Evolutionary conservation across 805 yeast species (phyloP).

Genomic region (Saccharomycopsis sp.): DNA sequence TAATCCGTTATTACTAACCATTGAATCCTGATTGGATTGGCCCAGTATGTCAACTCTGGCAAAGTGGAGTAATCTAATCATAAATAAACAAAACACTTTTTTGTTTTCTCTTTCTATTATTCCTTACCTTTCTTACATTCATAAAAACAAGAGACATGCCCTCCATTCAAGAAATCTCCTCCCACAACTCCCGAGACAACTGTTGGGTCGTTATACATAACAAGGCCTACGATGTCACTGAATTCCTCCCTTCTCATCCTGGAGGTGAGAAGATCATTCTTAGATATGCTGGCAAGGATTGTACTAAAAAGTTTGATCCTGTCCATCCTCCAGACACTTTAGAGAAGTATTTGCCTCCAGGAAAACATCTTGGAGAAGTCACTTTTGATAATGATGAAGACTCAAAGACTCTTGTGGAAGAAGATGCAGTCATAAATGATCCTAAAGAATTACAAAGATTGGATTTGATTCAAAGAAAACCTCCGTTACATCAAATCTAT

Average conservation of each 20-base stretch:
- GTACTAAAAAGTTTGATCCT: constrained; percentile 77
- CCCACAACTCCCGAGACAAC: constrained; percentile 63
- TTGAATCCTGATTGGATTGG: too few relatives aligned
- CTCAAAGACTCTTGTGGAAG: constrained; percentile 24
- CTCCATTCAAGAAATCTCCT: constrained; percentile 39
- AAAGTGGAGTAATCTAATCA: too few relatives aligned
- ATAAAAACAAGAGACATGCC: too few relatives aligned
- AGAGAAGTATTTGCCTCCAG: constrained; percentile 45
- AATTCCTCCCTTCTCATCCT: constrained; percentile 72
- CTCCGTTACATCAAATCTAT: constrained; percentile 58
- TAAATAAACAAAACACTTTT: too few relatives aligned
- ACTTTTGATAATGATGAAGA: constrained; percentile 27
- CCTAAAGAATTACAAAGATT: constrained; percentile 31
- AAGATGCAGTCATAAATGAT: constrained; percentile 21
- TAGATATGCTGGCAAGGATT: constrained; percentile 77
- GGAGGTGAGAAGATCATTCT: constrained; percentile 65
- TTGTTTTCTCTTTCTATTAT: too few relatives aligned
- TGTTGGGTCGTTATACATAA: constrained; percentile 75
- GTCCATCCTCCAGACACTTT: constrained; percentile 87
- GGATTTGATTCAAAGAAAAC: constrained; percentile 40
- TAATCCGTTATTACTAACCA: too few relatives aligned
- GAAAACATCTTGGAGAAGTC: constrained; percentile 53
- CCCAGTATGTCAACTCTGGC: too few relatives aligned
- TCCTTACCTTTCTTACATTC: too few relatives aligned
- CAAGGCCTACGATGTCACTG: constrained; percentile 67